A percentile compares a stretch with the other conserved stretches of the same genome.
Conservation (phyloP, 108 stramenopile species). For the Skeletonema costatum region DNA sequence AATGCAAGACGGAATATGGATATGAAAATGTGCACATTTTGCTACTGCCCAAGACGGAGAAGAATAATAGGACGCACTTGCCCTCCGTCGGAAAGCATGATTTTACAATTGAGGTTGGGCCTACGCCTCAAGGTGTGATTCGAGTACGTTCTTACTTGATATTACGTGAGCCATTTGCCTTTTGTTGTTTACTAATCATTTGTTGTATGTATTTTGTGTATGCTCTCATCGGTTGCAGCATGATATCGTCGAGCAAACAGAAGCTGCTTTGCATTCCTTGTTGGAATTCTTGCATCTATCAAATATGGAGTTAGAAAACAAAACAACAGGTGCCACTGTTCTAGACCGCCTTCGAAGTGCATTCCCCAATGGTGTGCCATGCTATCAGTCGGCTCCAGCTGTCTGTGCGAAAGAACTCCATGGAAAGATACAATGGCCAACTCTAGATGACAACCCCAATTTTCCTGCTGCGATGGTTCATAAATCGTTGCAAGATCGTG, state of each 20-base stretch:
- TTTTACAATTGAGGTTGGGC: constrained; percentile 39
- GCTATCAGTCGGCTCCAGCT: constrained; percentile 16
- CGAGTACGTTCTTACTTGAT: constrained; percentile 1
- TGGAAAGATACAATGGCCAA: constrained; percentile 20
- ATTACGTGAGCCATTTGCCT: background rate
- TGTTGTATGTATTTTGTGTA: background rate
- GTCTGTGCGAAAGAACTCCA: background rate
- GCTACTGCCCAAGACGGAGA: constrained; percentile 7
- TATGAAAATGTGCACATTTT: background rate
- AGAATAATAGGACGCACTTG: constrained; percentile 15
- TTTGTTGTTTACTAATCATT: background rate
- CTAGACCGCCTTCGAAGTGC: constrained; percentile 1
- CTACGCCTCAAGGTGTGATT: constrained; percentile 27
- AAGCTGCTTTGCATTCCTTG: constrained; percentile 1
- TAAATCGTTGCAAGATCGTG: constrained; percentile 18
- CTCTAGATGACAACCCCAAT: constrained; percentile 13
- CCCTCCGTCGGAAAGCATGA: constrained; percentile 14
- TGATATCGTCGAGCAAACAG: constrained; percentile 18
- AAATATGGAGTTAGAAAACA: background rate
- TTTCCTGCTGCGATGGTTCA: constrained; percentile 10
- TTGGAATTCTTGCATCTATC: constrained; percentile 25
- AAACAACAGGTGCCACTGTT: background rate
- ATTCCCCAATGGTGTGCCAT: constrained; percentile 6
- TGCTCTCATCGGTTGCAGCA: background rate
- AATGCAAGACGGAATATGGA: background rate